Conservation (phyloP, 441 rosid species). For the Iberis amara region DNA sequence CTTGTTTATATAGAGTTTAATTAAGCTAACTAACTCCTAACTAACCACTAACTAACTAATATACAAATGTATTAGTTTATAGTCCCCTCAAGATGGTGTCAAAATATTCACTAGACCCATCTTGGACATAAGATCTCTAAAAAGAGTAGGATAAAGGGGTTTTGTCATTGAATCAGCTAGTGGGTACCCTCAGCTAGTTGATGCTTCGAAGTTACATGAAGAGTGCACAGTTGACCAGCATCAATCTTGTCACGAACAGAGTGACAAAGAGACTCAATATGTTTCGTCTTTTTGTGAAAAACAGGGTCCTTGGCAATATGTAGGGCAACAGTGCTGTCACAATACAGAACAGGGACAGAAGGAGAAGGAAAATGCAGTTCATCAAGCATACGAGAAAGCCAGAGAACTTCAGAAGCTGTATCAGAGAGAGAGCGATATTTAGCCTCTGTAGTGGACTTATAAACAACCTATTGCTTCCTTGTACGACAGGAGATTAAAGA, state of each 20-base stretch:
- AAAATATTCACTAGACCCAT: not conserved
- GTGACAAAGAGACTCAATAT: not conserved
- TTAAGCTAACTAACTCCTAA: too few species aligned
- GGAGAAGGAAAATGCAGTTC: not conserved
- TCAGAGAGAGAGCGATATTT: not conserved
- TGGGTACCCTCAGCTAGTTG: not conserved
- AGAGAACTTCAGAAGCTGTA: not conserved
- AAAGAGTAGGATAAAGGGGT: not conserved
- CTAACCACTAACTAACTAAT: too few species aligned
- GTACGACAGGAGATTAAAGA: not conserved
- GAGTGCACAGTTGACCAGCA: not conserved
- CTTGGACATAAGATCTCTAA: not conserved
- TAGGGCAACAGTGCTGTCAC: not conserved
- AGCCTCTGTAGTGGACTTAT: not conserved
- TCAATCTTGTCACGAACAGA: not conserved
- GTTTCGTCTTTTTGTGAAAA: not conserved
- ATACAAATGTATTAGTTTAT: not conserved
- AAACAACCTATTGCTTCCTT: not conserved
- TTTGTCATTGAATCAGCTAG: not conserved
- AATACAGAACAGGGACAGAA: not conserved
- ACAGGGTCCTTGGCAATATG: not conserved
- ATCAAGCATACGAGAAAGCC: not conserved
- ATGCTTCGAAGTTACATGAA: not conserved
- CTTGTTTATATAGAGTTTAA: too few species aligned
- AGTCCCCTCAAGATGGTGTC: not conserved